Percentiles rank a stretch among this genome's conserved stretches.
Evolutionary conservation across 306 rosid genomes (phyloP).

Genomic region (Begonia peltatifolia): DNA sequence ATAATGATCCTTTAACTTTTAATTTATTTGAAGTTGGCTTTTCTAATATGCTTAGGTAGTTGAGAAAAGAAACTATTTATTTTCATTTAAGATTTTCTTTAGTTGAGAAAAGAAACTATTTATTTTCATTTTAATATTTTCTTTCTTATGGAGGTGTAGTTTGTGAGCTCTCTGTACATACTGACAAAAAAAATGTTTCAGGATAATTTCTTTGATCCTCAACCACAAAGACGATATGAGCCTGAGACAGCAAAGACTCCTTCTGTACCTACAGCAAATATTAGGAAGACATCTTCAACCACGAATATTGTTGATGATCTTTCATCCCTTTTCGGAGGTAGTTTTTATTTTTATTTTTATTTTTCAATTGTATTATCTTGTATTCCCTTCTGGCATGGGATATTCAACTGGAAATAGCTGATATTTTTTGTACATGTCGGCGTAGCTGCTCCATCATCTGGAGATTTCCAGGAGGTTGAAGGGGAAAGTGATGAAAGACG

Average conservation of each 20-base stretch:
- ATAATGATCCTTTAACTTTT: neutral
- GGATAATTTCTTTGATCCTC: conserved; percentile 46
- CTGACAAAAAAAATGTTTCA: conserved; percentile 5
- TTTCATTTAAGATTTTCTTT: too few relatives aligned
- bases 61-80: too few relatives aligned
- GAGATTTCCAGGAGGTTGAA: conserved; percentile 74
- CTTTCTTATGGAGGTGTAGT: too few relatives aligned
- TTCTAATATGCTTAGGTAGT: too few relatives aligned
- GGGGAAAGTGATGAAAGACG: conserved; percentile 95
- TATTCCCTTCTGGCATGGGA: conserved; percentile 10
- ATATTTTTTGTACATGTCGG: conserved; percentile 6
- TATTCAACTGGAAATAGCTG: conserved; percentile 3
- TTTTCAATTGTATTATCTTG: conserved; percentile 3
- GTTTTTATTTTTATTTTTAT: conserved; percentile 10
- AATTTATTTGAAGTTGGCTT: too few relatives aligned
- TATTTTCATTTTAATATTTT: too few relatives aligned
- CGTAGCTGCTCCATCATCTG: conserved; percentile 29
- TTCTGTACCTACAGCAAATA: conserved; percentile 33
- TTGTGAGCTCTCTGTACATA: too few relatives aligned
- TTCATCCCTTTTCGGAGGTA: conserved; percentile 87
- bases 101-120: too few relatives aligned
- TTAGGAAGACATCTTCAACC: conserved; percentile 66
- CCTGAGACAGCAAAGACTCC: conserved; percentile 50
- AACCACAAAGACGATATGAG: conserved; percentile 38
- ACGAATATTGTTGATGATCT: conserved; percentile 86